Percentiles rank a stretch among this genome's conserved stretches.
These are phyloP conservation scores for Kingdonia uniflora DNA, from an alignment of 164 flowering plant genomes.

Conservation along the genomic window DNA sequence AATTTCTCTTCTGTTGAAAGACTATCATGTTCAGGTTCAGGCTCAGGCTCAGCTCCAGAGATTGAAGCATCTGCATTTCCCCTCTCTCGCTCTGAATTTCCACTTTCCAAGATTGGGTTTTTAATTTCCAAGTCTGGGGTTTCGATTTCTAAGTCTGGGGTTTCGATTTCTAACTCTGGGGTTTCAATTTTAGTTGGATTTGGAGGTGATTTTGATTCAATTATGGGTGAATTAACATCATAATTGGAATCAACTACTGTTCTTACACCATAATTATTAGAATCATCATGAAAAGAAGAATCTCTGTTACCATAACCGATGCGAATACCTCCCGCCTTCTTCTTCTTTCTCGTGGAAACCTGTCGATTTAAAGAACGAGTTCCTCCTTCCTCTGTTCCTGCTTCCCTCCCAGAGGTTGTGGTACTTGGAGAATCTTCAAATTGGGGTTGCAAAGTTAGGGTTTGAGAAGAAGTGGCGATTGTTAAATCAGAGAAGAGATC, in stretches of 20 bases:
- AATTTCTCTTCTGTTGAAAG: slow-evolving; percentile 22
- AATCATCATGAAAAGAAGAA: slow-evolving; percentile 12
- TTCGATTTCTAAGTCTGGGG: too few species aligned
- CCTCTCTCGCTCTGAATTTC: not conserved
- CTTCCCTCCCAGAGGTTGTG: not conserved
- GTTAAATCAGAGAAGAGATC: slow-evolving; percentile 76
- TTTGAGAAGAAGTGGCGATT: slow-evolving; percentile 21
- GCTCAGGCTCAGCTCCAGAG: not conserved
- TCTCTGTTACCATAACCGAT: slow-evolving; percentile 66
- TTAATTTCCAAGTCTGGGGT: not conserved
- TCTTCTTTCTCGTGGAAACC: slow-evolving; percentile 41
- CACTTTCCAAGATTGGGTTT: slow-evolving; percentile 1
- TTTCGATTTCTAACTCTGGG: too few species aligned
- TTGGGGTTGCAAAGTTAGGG: not conserved
- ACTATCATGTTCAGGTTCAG: not conserved
- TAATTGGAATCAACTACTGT: too few species aligned
- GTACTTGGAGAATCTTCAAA: slow-evolving; percentile 1
- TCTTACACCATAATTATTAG: not conserved
- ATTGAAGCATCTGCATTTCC: too few species aligned
- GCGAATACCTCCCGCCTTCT: slow-evolving; percentile 32
- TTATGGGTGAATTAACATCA: too few species aligned
- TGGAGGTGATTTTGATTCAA: too few species aligned
- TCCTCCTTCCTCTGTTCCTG: not conserved
- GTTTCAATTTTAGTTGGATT: too few species aligned
- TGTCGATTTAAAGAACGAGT: slow-evolving; percentile 16